These are phyloP conservation scores for Balakata baccata DNA, from an alignment of 345 rosid species.

Conservation along the genomic window DNA sequence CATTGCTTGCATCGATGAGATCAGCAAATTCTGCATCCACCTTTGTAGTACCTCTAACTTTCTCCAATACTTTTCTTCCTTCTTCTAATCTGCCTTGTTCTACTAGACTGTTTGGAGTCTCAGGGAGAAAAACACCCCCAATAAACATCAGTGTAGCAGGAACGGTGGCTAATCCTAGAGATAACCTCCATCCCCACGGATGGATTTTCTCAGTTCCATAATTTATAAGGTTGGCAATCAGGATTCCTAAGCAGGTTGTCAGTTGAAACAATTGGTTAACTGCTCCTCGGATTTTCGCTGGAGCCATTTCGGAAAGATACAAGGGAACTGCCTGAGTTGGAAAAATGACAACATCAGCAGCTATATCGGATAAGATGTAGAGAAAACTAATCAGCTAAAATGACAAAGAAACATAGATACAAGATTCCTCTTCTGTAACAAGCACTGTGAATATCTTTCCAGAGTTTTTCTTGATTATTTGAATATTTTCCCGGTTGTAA, in stretches of 20 bases:
- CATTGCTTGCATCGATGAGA: slow-evolving; percentile 26
- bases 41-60: slow-evolving; percentile 27
- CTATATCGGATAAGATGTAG: too few species aligned
- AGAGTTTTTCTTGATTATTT: too few species aligned
- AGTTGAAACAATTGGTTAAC: slow-evolving; percentile 48
- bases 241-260: slow-evolving; percentile 45
- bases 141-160: slow-evolving; percentile 38
- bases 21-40: slow-evolving; percentile 37
- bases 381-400: too few species aligned
- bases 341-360: too few species aligned
- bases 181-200: slow-evolving; percentile 40
- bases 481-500: too few species aligned
- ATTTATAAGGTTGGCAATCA: slow-evolving; percentile 46
- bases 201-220: slow-evolving; percentile 34
- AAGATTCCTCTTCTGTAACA: too few species aligned
- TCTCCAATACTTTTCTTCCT: slow-evolving; percentile 24
- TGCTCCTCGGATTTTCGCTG: slow-evolving; percentile 47
- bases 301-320: slow-evolving; percentile 60
- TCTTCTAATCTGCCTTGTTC: slow-evolving; percentile 30
- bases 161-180: slow-evolving; percentile 34
- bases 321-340: slow-evolving; percentile 45
- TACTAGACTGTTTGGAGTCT: slow-evolving; percentile 39
- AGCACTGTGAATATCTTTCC: too few species aligned
- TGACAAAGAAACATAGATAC: too few species aligned
- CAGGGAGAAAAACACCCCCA: slow-evolving; percentile 33